A percentile compares a stretch with the other conserved stretches of the same genome.
These are phyloP conservation scores for Nowakowskiella sp. DNA, from an alignment of 192 early-diverging fungal genomes.

Conservation along the genomic window DNA sequence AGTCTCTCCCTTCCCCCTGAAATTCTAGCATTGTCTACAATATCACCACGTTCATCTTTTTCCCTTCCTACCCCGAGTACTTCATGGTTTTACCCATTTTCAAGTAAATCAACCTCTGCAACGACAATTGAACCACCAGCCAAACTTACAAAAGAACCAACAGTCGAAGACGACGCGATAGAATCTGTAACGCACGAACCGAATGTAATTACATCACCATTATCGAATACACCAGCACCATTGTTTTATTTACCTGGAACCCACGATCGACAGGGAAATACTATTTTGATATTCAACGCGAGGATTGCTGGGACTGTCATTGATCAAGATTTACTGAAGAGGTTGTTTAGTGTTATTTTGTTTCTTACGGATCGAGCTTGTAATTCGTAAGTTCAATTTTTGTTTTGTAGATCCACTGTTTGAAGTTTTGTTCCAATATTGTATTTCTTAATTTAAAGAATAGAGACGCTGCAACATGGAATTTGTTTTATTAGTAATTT, in stretches of 20 bases:
- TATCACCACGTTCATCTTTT: no score
- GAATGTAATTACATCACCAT: no score
- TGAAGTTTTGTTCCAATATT: background rate
- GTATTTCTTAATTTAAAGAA: constrained; percentile 1
- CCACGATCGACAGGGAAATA: constrained; percentile 4
- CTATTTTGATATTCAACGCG: constrained; percentile 20
- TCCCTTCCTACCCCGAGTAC: no score
- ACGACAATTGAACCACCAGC: no score
- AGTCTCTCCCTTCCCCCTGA: no score
- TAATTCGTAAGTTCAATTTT: constrained; percentile 1
- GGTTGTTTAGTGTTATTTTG: constrained; percentile 12
- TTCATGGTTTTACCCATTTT: no score
- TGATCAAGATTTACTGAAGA: background rate
- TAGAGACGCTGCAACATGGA: constrained; percentile 8
- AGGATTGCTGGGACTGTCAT: constrained; percentile 7
- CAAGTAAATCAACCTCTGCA: no score
- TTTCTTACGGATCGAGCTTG: constrained; percentile 18
- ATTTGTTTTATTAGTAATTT: constrained; percentile 16
- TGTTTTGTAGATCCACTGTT: background rate
- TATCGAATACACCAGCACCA: constrained; percentile 16
- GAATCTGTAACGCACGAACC: no score
- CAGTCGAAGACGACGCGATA: no score
- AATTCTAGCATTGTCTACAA: no score
- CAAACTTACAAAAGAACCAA: no score
- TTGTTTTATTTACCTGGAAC: constrained; percentile 17